Conservation (phyloP, 345 rosid genomes). For the Eucalyptus fibrosa region DNA sequence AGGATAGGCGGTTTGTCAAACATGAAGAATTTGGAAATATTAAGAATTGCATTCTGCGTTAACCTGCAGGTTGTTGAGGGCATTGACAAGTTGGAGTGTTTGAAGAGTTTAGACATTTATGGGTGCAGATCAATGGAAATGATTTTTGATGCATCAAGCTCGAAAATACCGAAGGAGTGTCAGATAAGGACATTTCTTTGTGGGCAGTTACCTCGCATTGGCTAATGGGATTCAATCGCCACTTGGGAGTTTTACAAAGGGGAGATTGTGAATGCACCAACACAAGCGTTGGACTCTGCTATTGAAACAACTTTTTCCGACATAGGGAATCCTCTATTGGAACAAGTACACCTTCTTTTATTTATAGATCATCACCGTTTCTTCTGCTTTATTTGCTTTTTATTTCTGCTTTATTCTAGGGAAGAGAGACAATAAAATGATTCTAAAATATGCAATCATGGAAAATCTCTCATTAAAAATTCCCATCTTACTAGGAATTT, state of each 20-base stretch:
- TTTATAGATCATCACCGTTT: no score
- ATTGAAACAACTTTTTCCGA: not conserved
- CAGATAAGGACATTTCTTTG: no score
- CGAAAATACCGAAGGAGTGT: not conserved
- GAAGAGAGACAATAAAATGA: no score
- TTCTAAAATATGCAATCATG: no score
- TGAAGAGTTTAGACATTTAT: fast-evolving
- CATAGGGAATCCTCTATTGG: not conserved
- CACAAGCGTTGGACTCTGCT: not conserved
- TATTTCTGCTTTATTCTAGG: no score
- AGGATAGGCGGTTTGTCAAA: not conserved
- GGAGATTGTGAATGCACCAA: not conserved
- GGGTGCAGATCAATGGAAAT: fast-evolving
- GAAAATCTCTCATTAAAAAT: no score
- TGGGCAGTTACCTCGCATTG: no score
- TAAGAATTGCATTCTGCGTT: fast-evolving
- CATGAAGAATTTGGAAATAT: not conserved
- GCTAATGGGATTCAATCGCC: fast-evolving
- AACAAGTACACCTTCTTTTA: not conserved
- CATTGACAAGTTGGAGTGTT: not conserved
- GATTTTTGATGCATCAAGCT: not conserved
- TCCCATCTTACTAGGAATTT: no score
- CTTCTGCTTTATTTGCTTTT: no score
- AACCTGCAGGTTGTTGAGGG: not conserved
- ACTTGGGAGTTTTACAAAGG: no score